Evolutionary conservation across 1,284 basidiomycete species (phyloP), one percentile per base, ranked within the genome.

Genomic region (Tylopilus sp.): DNA sequence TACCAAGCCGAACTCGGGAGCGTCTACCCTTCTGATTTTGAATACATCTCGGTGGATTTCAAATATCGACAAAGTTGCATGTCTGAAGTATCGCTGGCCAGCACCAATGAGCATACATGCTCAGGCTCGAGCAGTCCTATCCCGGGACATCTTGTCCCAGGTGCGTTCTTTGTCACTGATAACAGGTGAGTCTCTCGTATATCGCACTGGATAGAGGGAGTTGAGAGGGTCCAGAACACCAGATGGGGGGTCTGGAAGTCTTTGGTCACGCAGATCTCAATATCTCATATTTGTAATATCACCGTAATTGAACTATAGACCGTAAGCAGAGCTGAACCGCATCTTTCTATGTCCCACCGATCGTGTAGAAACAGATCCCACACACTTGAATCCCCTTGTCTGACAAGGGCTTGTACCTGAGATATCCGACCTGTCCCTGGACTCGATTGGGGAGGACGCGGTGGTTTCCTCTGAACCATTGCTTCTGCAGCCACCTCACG

Each of bases 291-390:
- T 57, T 22, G 12, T 1, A 2, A n/a, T 36, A n/a, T 8, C 15
- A 26, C n/a, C 49, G 19, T 26, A 26, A 62, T 52, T 47, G 24
- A 44, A 39, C 29, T 3, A 7, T n/a, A 36, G 18, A 59, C 4
- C 18, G 71, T 75, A n/a, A 70, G 69, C 16, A 57, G 6, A 4
- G 18, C 44, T 36, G 29, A 24, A 16, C 18, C 10, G 7, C 7
- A 12, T 59, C 15, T 53, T 41, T 4, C 24, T 18, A 24, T 49
- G 24, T 53, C 62, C 69, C 1, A 72, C 29, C 3, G n/a, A 53
- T 24, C 10, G 51, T 18, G 24, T 44, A 72, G 69, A 32, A 33
- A 24, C 44, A 13, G 1, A n/a, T 9, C n/a, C n/a, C 13, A 24
- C 47, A 24, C 22, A 49, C 22, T 6, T 24, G 3, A 24, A 49